These are phyloP conservation scores for Castanea crenata DNA, from an alignment of 306 rosid species.

Conservation along the genomic window DNA sequence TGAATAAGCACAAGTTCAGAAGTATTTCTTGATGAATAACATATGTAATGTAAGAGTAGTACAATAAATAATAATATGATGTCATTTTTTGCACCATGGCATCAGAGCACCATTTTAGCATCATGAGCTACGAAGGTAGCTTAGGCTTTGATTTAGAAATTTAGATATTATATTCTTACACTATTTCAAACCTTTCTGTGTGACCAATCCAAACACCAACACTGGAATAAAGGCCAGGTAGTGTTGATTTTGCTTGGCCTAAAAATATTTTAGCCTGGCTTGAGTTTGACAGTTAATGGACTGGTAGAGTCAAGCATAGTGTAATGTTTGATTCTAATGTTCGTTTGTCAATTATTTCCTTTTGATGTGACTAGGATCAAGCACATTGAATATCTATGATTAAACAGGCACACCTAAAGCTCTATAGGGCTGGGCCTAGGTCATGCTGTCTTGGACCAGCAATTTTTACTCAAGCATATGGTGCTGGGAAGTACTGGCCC, in stretches of 20 bases:
- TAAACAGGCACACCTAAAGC: neutral
- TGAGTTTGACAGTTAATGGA: neutral
- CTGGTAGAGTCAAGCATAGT: neutral
- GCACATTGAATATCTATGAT: neutral
- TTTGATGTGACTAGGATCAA: neutral
- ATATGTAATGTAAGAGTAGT: neutral
- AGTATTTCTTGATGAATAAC: neutral
- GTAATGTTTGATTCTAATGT: neutral
- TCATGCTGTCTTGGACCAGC: neutral
- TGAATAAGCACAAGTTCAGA: neutral
- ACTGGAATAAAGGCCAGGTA: neutral
- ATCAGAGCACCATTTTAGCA: neutral
- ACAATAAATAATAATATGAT: neutral
- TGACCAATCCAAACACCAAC: neutral
- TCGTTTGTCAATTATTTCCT: neutral
- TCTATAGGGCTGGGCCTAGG: neutral
- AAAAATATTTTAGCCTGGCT: neutral
- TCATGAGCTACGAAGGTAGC: neutral
- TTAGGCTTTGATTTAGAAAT: neutral
- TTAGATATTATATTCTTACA: neutral
- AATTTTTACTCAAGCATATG: conserved; percentile 5
- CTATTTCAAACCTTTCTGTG: neutral
- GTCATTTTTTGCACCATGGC: neutral
- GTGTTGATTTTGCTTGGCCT: neutral
- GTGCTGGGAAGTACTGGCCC: neutral